Base-by-base conservation (phyloP, 805 yeast genomes). In the Lachancea kluyveri region DNA sequence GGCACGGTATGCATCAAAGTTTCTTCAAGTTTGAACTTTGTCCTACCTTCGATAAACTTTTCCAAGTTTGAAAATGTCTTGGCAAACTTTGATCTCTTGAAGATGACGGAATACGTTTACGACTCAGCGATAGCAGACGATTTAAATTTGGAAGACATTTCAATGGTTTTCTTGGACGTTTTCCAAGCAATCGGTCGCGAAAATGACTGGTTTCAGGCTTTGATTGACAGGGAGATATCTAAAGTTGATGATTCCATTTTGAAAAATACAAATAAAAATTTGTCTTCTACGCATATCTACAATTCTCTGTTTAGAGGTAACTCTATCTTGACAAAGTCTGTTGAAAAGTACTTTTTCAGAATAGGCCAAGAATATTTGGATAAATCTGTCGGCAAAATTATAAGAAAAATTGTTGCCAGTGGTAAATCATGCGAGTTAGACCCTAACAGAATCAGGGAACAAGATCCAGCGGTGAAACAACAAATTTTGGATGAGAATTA, bases 271-370 rank as follows among this genome's bases (percentile, higher is more conserved):
- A 40, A 25, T 7, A 41, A 45, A 13, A 44, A 47, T n/a, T 57
- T 40, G 8, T 35, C 47, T 11, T 45, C 52, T 3, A 36, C 42
- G 6, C 52, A 50, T 64, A 25, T 75, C 3, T 69, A 72, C 41
- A 78, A 73, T 41, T 70, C 84, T 0, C 52, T 85, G 10, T 90
- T 90, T 49, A 67, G 98, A 44, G 95, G 96, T 0, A 82, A 85
- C 35, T 77, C 95, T 1, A 67, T 90, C 4, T 65, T 92, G 39
- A 79, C 95, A 0, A 84, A 84, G 51, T 69, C 95, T 0, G 54
- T 88, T 33, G 98, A 90, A 47, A 67, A 72, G 37, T 86, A 77
- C 50, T 78, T 82, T 51, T 67, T 79, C 24, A 63, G 90, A 46
- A 66, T 80, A 12, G 97, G 97, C 1, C 79, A 74, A 38, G 87